Evolutionary conservation across 805 yeast species (phyloP).

Genomic region (Nakazawaea wyomingensis): DNA sequence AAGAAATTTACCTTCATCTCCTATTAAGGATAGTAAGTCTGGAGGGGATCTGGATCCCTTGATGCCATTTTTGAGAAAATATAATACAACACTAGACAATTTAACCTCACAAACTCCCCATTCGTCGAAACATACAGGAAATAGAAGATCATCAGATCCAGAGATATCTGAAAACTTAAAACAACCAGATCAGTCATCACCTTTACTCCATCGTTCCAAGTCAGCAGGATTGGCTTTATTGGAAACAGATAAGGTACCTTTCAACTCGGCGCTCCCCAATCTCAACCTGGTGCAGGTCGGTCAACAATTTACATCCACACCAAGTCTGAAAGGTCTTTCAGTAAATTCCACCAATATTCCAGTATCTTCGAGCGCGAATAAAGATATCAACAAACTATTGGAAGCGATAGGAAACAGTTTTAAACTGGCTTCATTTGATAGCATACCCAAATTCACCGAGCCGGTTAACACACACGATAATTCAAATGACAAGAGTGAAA

Average conservation of each 20-base stretch:
- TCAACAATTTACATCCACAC: not conserved
- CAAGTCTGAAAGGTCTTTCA: not conserved
- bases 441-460: too few relatives aligned
- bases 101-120: constrained; percentile 29
- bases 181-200: constrained; percentile 25
- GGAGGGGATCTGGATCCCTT: constrained; percentile 17
- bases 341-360: constrained; percentile 2
- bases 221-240: constrained; percentile 26
- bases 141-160: constrained; percentile 29
- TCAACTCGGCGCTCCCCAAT: not conserved
- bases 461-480: not conserved
- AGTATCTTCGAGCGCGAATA: constrained; percentile 15
- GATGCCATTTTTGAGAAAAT: constrained; percentile 30
- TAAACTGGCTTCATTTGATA: too few relatives aligned
- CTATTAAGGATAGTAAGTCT: constrained; percentile 26
- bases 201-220: constrained; percentile 33
- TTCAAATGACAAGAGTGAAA: not conserved
- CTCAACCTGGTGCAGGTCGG: not conserved
- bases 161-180: constrained; percentile 16
- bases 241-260: not conserved
- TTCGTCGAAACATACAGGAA: constrained; percentile 20
- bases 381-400: constrained; percentile 12
- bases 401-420: constrained; percentile 13
- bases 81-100: constrained; percentile 33
- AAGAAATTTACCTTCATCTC: constrained; percentile 35